Evolutionary conservation across 1,284 basidiomycete genomes (phyloP).

Genomic region (Cutaneotrichosporon daszewskae): DNA sequence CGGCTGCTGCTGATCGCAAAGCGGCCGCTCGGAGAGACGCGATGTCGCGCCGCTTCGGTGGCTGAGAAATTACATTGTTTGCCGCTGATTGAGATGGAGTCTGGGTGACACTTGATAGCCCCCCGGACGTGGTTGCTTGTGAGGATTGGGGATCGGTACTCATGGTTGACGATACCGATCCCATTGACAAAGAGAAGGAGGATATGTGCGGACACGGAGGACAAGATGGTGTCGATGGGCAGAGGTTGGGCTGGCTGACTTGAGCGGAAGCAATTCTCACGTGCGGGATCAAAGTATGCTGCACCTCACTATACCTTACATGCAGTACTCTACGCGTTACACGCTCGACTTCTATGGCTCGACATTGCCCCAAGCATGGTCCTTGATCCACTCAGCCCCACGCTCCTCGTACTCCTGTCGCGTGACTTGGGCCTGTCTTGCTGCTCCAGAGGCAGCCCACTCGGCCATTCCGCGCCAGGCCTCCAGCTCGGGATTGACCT

Average conservation of each 20-base stretch:
- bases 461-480: conserved; percentile 90
- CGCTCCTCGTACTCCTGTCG: conserved; percentile 83
- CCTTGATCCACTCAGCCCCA: conserved; percentile 67
- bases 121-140: too few species aligned
- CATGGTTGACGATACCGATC: conserved; percentile 14
- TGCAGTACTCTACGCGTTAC: background rate
- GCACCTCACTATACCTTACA: background rate
- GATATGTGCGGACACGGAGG: background rate
- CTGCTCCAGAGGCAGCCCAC: conserved; percentile 64
- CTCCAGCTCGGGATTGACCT: conserved; percentile 63
- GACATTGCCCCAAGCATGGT: conserved; percentile 51
- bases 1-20: conserved; percentile 2
- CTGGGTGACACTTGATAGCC: background rate
- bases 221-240: background rate
- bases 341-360: conserved; percentile 18
- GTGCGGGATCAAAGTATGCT: background rate
- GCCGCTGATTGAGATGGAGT: background rate
- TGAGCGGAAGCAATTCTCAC: background rate
- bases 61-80: background rate
- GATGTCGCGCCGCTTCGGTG: conserved; percentile 1
- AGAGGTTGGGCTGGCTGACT: too few species aligned
- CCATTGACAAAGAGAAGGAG: conserved; percentile 4
- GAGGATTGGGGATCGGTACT: conserved; percentile 19
- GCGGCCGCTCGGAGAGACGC: conserved; percentile 11
- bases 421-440: conserved; percentile 57